Base-by-base conservation (phyloP, 352 stramenopile genomes). In the Pythium diclinum region DNA sequence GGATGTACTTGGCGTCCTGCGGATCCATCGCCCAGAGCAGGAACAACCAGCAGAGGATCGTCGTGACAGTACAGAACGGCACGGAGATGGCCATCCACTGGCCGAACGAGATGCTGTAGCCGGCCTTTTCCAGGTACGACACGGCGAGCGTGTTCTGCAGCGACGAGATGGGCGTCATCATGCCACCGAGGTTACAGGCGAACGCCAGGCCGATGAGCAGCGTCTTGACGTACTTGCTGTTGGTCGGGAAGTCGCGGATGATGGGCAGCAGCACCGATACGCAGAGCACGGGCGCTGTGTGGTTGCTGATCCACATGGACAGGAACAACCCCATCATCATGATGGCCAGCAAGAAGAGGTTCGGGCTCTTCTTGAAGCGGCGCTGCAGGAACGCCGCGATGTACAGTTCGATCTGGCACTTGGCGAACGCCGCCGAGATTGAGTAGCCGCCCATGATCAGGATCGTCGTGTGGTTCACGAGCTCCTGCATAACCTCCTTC, bases 281-380 rank as follows among this genome's bases (percentile, higher is more conserved):
- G 60, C 90, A 97, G n/a, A 97, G 76, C 47, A 97, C 90, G 5
- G 91, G 90, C 7, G 91, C 90, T 1, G 91, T 97, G 78, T 97
- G 90, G 77, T 97, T 97, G 59, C 80, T 95, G 70, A 97, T 97
- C 88, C 90, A 96, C 86, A 96, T 97, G 11, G 89, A 97, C 6
- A 97, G 65, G 65, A 97, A 96, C 21, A 97, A 68, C 16, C 90
- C 91, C 87, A 97, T 96, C 53, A 97, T 76, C 91, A 97, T 97
- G 62, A 97, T 96, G 30, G 91, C 89, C 17, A 97, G 76, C 32
- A 97, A 64, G 55, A 97, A 97, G 28, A 97, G 63, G 32, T 92
- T 89, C 9, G 91, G 91, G 30, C 81, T 80, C 74, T 94, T 92
- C 66, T 96, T 96, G 52, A 97, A 96, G 10, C 78, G 79, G 10